Evolutionary conservation across 2,329 filamentous ascomycete genomes (phyloP), one percentile per base, ranked within the genome.

Genomic region (Aspergillus udagawae): DNA sequence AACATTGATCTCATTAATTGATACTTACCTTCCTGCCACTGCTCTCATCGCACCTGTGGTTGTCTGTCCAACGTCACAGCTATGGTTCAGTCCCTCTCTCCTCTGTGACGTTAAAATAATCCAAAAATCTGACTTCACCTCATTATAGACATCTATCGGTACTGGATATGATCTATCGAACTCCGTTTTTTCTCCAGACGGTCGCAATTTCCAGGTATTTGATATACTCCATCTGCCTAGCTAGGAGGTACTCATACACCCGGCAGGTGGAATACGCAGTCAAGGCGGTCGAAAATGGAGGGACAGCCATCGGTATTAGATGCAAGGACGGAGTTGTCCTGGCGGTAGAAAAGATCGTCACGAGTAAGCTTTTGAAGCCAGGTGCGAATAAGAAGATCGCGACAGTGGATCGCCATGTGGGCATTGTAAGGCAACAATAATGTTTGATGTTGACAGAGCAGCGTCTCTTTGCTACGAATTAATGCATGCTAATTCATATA

Each of bases 121-220:
- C 32, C 63, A 62, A 23, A 29, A 55, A 58, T 57, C 61, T 65
- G 63, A 68, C 54, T 38, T 41, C 57, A 45, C 45, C 51, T 51
- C 21, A 41, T 41, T 51, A 28, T 60, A 99, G 94, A 99, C 94
- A 73, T 99, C 94, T 74, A 99, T 99, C 89, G 94, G 94, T 75
- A 99, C 94, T 71, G 94, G 94, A 73, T 99, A 99, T 82, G 94
- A 99, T 86, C 89, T 99, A 71, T 91, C 91, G 76, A 99, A 99
- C 85, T 97, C 94, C 73, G 95, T 97, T 82, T 99, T 97, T 84
- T 97, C 94, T 51, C 94, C 94, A 65, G 94, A 99, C 80, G 94
- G 94, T 74, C 90, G 94, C 69, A 99, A 99, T 79, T 99, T 99
- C 79, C 94, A 99, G 80, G 91, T 95, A 73, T 61, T 55, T 10